These are phyloP conservation scores for Vanrija pseudolonga DNA, from an alignment of 1,284 basidiomycete species.

Conservation along the genomic window DNA sequence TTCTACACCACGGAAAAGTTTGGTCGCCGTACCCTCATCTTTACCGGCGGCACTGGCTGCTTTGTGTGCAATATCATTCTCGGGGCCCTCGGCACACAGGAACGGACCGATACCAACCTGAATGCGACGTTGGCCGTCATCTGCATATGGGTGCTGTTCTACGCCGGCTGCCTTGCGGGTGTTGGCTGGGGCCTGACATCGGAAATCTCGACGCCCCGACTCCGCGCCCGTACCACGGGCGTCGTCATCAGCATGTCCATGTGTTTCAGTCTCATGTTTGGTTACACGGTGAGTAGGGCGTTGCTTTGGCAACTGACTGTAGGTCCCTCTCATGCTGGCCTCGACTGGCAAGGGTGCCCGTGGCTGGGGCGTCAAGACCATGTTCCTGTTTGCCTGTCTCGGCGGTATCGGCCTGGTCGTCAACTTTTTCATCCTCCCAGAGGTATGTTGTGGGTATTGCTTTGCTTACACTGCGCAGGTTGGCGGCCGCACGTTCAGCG, in stretches of 20 bases:
- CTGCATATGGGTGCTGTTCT: conserved; percentile 14
- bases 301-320: too few relatives aligned
- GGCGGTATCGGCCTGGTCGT: conserved; percentile 6
- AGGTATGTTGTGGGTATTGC: neutral
- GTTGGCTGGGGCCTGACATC: conserved; percentile 11
- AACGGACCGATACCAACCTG: neutral
- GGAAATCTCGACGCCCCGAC: conserved; percentile 8
- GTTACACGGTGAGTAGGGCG: neutral
- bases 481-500: conserved; percentile 12
- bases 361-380: conserved; percentile 12
- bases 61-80: conserved; percentile 36
- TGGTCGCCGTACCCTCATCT: conserved; percentile 42
- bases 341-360: conserved; percentile 5
- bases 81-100: conserved; percentile 12
- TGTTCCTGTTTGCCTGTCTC: conserved; percentile 7
- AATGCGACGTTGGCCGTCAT: conserved; percentile 10
- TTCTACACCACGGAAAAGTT: conserved; percentile 44
- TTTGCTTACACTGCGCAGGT: neutral
- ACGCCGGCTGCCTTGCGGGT: conserved; percentile 14
- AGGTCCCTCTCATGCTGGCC: conserved; percentile 8
- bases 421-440: conserved; percentile 9
- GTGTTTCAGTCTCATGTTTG: conserved; percentile 10
- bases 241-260: conserved; percentile 8
- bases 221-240: conserved; percentile 9
- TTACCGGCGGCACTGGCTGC: conserved; percentile 27